phyloP scores from a whole-genome alignment of 2,329 filamentous ascomycete species.

The Botrytis pseudocinerea region DNA sequence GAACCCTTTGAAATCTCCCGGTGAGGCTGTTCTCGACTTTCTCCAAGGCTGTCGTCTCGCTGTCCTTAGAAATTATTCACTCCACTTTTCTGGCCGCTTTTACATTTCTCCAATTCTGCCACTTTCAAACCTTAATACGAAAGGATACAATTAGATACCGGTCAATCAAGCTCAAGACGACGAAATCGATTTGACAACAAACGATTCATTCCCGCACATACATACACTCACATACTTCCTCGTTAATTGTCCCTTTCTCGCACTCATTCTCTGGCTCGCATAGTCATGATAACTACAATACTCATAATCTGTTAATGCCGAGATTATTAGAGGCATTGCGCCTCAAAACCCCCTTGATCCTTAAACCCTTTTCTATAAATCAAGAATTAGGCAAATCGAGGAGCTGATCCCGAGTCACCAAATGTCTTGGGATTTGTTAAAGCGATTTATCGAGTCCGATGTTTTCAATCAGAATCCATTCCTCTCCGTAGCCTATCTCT shows the following conservation, averaged over 20 bases:
- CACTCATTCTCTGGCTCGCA: conserved; percentile 27
- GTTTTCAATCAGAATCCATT: conserved; percentile 91
- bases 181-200: background rate
- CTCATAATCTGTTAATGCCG: conserved; percentile 38
- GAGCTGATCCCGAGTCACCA: conserved; percentile 26
- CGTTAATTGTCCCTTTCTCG: background rate
- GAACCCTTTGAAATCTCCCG: background rate
- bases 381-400: conserved; percentile 20
- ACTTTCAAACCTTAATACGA: conserved; percentile 4
- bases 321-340: conserved; percentile 40
- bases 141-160: conserved; percentile 8
- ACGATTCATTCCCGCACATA: background rate
- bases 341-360: conserved; percentile 32
- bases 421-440: conserved; percentile 84
- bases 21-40: conserved; percentile 10
- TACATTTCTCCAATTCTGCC: conserved; percentile 19
- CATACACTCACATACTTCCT: background rate
- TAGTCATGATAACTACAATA: conserved; percentile 31
- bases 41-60: background rate
- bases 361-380: conserved; percentile 26
- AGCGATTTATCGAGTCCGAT: conserved; percentile 89
- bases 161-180: conserved; percentile 14
- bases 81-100: conserved; percentile 21
- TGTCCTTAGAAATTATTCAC: conserved; percentile 6
- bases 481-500: conserved; percentile 83